Evolutionary conservation across 805 yeast species (phyloP).

Genomic region (Sugiyamaella qingdaonensis): DNA sequence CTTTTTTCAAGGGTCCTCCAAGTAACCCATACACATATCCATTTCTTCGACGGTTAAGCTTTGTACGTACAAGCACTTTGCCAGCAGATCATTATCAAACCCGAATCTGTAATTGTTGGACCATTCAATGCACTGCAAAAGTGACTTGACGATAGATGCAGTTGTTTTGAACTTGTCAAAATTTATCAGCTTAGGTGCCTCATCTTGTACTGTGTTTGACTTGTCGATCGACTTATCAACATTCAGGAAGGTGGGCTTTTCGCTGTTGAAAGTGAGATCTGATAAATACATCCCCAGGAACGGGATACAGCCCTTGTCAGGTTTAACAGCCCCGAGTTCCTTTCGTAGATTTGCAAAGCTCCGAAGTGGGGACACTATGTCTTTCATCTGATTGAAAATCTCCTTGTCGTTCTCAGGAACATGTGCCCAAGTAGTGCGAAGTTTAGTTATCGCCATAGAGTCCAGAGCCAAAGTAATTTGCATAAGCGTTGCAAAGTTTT

Average conservation of each 20-base stretch:
- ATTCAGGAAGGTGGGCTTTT: conserved; percentile 48
- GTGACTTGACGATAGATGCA: conserved; percentile 70
- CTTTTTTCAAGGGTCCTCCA: conserved; percentile 3
- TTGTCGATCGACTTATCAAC: conserved; percentile 22
- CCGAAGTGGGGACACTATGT: conserved; percentile 65
- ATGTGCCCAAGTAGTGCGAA: conserved; percentile 68
- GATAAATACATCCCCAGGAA: conserved; percentile 82
- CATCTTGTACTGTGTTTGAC: not conserved
- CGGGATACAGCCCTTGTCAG: conserved; percentile 78
- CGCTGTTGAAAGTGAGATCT: conserved; percentile 73
- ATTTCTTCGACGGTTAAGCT: conserved; percentile 27
- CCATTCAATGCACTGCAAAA: conserved; percentile 83
- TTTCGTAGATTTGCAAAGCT: conserved; percentile 67
- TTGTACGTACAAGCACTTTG: conserved; percentile 76
- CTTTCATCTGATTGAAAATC: conserved; percentile 62
- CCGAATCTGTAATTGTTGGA: conserved; percentile 59
- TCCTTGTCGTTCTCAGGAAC: conserved; percentile 69
- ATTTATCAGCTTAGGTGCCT: conserved; percentile 47
- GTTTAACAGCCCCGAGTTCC: conserved; percentile 55
- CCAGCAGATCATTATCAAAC: conserved; percentile 58
- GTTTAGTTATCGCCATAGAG: conserved; percentile 54
- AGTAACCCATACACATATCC: conserved; percentile 22
- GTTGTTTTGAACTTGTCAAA: conserved; percentile 72
- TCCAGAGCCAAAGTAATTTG: conserved; percentile 81
- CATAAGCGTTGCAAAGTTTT: conserved; percentile 83